These are phyloP conservation scores for Nakazawaea sp. DNA, from an alignment of 805 yeast species.

Conservation along the genomic window DNA sequence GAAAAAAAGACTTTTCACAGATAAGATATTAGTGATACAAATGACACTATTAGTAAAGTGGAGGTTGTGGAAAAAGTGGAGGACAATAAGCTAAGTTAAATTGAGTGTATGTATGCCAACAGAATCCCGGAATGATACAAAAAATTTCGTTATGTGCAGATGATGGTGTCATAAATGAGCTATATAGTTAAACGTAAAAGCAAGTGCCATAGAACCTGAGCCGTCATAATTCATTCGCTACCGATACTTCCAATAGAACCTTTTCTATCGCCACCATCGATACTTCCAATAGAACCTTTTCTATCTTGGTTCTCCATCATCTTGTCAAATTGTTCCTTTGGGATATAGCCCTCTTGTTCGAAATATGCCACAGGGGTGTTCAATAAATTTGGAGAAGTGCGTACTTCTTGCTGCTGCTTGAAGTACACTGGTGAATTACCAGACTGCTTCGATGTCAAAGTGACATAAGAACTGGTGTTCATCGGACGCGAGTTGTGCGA, in stretches of 20 bases:
- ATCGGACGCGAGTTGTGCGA: constrained; percentile 5
- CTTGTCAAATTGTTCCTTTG: constrained; percentile 3
- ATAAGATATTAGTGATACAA: too few relatives aligned
- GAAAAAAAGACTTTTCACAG: too few relatives aligned
- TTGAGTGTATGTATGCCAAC: too few relatives aligned
- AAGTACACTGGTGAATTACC: constrained; percentile 9
- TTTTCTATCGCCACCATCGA: background rate
- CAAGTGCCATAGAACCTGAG: too few relatives aligned
- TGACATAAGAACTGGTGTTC: constrained; percentile 2
- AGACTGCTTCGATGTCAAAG: background rate
- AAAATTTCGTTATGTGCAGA: too few relatives aligned
- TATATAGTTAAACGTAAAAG: too few relatives aligned
- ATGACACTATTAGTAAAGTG: too few relatives aligned
- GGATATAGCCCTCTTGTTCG: constrained; percentile 2
- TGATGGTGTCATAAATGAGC: too few relatives aligned
- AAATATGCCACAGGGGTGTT: constrained; percentile 10
- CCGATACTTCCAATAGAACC: constrained; percentile 4
- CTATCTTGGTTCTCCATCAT: background rate
- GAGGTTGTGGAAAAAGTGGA: too few relatives aligned
- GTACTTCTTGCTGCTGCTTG: background rate
- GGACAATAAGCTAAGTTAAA: too few relatives aligned
- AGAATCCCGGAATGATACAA: too few relatives aligned
- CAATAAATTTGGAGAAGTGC: constrained; percentile 6
- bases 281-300: background rate
- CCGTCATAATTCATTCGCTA: constrained; percentile 2